phyloP scores from a whole-genome alignment of 2,329 filamentous ascomycete genomes.

The Fusarium euwallaceae region DNA sequence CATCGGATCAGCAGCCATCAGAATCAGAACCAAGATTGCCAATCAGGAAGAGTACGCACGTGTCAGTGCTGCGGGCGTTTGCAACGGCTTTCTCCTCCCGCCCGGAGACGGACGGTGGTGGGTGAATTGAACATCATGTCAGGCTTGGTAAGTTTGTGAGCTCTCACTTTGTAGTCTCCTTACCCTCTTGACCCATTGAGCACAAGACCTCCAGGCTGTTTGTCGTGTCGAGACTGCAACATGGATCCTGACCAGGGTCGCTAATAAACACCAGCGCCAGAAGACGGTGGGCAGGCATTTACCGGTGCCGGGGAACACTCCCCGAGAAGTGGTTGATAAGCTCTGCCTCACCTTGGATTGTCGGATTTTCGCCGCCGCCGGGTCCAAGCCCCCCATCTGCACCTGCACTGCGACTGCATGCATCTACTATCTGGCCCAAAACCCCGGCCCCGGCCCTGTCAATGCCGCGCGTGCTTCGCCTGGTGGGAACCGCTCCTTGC shows the following conservation, averaged over 20 bases:
- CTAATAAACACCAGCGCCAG: constrained; percentile 28
- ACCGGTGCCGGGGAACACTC: constrained; percentile 33
- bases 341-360: constrained; percentile 2
- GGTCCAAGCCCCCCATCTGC: constrained; percentile 15
- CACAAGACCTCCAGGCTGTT: background rate
- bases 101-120: background rate
- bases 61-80: constrained; percentile 26
- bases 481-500: constrained; percentile 15
- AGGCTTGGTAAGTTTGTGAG: background rate
- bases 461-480: constrained; percentile 31
- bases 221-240: constrained; percentile 7
- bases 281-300: constrained; percentile 15
- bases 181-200: background rate
- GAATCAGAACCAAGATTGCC: constrained; percentile 14
- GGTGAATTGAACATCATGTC: background rate
- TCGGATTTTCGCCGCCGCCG: constrained; percentile 22
- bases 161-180: background rate
- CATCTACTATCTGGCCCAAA: constrained; percentile 13
- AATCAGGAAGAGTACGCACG: constrained; percentile 15
- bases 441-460: constrained; percentile 30
- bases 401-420: constrained; percentile 17
- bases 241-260: constrained; percentile 20
- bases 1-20: constrained; percentile 29
- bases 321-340: constrained; percentile 25
- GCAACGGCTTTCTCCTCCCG: constrained; percentile 20